Conservation (phyloP, 768 basidiomycete genomes). For the Dacryopinax primogenitus region DNA sequence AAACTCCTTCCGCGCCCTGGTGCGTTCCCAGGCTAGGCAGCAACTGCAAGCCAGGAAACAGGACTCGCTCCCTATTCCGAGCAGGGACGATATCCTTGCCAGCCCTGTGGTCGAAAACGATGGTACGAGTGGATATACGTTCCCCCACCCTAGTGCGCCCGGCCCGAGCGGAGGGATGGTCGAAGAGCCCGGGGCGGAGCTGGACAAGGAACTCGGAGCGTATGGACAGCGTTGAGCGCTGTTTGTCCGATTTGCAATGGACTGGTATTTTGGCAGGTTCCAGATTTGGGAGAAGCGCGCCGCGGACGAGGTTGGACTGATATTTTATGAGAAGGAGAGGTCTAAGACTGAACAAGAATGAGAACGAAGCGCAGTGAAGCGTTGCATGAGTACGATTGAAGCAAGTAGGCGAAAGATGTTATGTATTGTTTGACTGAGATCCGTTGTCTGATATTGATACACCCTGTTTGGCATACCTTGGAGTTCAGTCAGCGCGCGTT, state of each 20-base stretch:
- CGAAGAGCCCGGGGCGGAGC: constrained; percentile 3
- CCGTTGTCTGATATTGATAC: neutral
- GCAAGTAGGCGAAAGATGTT: neutral
- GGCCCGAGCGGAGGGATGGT: neutral
- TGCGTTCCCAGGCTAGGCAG: constrained; percentile 67
- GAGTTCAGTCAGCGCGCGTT: too few species aligned
- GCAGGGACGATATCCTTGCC: constrained; percentile 66
- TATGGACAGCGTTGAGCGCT: neutral
- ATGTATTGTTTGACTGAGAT: neutral
- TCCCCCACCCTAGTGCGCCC: constrained; percentile 1
- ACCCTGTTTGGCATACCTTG: too few species aligned
- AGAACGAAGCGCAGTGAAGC: too few species aligned
- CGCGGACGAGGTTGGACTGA: neutral
- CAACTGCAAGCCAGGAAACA: constrained; percentile 61
- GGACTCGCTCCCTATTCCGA: constrained; percentile 72
- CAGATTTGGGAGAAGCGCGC: neutral
- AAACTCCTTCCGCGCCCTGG: constrained; percentile 73
- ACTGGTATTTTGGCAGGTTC: neutral
- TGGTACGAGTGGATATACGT: constrained; percentile 55
- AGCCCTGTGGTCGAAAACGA: constrained; percentile 66
- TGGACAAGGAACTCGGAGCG: neutral
- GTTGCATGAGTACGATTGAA: neutral
- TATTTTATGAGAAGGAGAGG: neutral
- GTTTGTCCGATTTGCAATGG: neutral
- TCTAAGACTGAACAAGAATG: too few species aligned